Conservation (phyloP, 2,329 filamentous ascomycete genomes). For the Chaetomiaceae sp. region DNA sequence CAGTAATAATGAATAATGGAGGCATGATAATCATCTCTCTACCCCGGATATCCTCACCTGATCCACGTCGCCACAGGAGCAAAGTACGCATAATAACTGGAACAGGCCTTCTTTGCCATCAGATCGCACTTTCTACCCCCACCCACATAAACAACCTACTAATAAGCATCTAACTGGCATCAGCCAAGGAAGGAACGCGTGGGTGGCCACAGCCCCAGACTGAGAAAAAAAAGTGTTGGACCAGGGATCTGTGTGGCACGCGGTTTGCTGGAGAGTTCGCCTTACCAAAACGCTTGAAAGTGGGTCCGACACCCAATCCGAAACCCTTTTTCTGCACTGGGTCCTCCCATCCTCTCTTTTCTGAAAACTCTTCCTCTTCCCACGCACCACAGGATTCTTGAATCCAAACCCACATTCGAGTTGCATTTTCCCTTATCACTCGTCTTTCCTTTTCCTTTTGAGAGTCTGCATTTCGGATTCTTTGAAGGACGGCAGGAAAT, state of each 20-base stretch:
- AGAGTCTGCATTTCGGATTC: slow-evolving; percentile 38
- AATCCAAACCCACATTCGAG: slow-evolving; percentile 30
- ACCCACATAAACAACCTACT: not conserved
- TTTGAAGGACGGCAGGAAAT: slow-evolving; percentile 40
- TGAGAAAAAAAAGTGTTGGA: not conserved
- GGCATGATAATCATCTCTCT: not conserved
- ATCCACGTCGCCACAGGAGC: slow-evolving; percentile 5
- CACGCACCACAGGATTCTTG: slow-evolving; percentile 31
- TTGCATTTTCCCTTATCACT: slow-evolving; percentile 31
- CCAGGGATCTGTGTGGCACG: slow-evolving; percentile 8
- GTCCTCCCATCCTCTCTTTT: not conserved
- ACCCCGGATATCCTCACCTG: not conserved
- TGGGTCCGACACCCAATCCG: slow-evolving; percentile 23
- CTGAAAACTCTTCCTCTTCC: slow-evolving; percentile 21
- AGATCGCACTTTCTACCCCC: slow-evolving; percentile 2
- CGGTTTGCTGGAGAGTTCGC: slow-evolving; percentile 14
- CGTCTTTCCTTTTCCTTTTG: slow-evolving; percentile 43
- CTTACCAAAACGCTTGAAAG: slow-evolving; percentile 21
- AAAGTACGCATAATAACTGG: not conserved
- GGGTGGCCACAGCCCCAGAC: slow-evolving; percentile 16
- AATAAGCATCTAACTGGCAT: not conserved
- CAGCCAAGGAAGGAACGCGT: not conserved
- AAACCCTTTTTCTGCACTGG: slow-evolving; percentile 24
- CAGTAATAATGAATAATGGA: not conserved
- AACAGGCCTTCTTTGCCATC: slow-evolving; percentile 10